Base-by-base conservation (phyloP, 2,329 filamentous ascomycete species). In the Apiospora hydei region DNA sequence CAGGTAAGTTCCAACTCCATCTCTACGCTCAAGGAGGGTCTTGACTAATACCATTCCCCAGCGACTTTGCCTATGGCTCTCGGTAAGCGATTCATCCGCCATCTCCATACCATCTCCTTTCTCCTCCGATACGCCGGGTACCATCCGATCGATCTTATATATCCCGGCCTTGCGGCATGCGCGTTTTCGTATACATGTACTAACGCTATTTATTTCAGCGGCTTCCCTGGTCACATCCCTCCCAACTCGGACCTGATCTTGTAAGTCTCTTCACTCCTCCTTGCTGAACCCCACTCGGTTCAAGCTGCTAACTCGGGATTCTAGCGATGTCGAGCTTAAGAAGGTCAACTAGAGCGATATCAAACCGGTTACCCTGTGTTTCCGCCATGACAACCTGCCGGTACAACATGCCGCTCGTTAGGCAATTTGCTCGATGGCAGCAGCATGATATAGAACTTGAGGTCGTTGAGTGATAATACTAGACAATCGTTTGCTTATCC, bases 1-100 rank as follows among this genome's bases (percentile, higher is more conserved):
- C 75, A 87, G 89, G 92, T 95, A 71, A 67, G 74, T 41, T n/a
- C 64, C 70, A 46, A 47, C 38, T 64, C 26, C 34, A 14, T 41
- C 13, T 41, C 18, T 41, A 64, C 68, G 18, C 38, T 30, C 30
- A 8, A n/a, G 11, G 11, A 26, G 26, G 26, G 18, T 4, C 1
- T 30, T 43, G 47, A 57, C 38, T 47, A 26, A 57, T 26, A 69
- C 68, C 49, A 26, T 53, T 41, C 57, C 61, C 53, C 69, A 81
- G 80, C 64, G 78, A 80, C 73, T 81, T 72, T 72, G 80, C 78
- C 70, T 81, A 81, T 70, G 80, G 80, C 66, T 49, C 79, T 46
- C 74, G 79, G 80, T 81, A 80, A 74, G 78, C 57, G 34, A 64
- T 41, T n/a, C 21, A 41, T 41, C 34, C 53, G 11, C 30, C 53